Conservation (phyloP, 192 early-diverging fungal species). For the Phlyctochytrium planicorne region DNA sequence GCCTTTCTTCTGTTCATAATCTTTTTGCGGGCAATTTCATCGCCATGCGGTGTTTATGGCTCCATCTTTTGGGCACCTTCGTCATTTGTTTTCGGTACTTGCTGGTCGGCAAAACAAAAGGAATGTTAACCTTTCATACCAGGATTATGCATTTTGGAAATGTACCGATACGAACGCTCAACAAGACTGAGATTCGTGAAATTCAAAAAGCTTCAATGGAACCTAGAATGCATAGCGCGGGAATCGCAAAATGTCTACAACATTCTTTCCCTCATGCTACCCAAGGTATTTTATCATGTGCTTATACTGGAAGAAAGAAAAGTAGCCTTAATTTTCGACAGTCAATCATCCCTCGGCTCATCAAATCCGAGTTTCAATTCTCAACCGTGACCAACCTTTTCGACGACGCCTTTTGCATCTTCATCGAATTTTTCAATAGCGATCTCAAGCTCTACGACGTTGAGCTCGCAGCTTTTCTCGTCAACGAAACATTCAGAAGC, state of each 20-base stretch:
- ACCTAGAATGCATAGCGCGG: not conserved
- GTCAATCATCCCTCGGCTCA: not conserved
- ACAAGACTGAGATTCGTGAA: not conserved
- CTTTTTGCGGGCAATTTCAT: too few relatives aligned
- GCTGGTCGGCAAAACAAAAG: too few relatives aligned
- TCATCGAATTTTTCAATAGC: slow-evolving; percentile 4
- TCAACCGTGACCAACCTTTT: not conserved
- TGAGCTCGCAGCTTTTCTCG: not conserved
- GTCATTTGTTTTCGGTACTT: too few relatives aligned
- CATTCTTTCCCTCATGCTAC: not conserved
- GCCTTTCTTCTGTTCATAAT: too few relatives aligned
- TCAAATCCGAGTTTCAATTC: slow-evolving; percentile 1
- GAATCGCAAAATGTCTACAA: not conserved
- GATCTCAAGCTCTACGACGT: not conserved
- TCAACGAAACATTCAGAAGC: not conserved
- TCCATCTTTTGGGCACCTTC: too few relatives aligned
- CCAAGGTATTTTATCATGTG: not conserved
- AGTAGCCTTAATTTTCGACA: too few relatives aligned
- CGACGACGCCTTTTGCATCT: not conserved
- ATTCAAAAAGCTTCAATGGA: slow-evolving; percentile 1
- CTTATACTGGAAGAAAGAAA: too few relatives aligned
- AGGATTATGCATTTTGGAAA: not conserved
- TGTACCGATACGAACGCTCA: not conserved
- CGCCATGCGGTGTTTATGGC: too few relatives aligned
- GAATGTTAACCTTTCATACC: too few relatives aligned